Evolutionary conservation across 2,329 filamentous ascomycete species (phyloP).

Genomic region (Ceratocystis huliohia): DNA sequence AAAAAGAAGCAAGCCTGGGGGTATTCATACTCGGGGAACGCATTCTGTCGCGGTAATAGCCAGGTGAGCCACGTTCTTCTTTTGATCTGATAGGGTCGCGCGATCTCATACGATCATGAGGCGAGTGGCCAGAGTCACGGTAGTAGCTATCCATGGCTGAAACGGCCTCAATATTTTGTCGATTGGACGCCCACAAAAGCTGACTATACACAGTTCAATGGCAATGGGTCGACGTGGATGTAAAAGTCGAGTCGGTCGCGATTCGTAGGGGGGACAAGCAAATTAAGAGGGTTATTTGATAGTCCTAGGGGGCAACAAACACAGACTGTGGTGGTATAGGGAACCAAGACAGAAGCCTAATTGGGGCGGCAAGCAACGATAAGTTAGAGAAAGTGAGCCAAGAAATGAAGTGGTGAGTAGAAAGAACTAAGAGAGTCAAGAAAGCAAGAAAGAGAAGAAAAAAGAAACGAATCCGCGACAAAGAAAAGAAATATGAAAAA

Average conservation of each 20-base stretch:
- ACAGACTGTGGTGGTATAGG: slow-evolving; percentile 22
- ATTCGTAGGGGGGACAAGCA: background rate
- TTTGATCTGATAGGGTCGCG: slow-evolving; percentile 42
- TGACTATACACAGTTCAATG: background rate
- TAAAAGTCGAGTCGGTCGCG: background rate
- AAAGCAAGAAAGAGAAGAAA: slow-evolving; percentile 10
- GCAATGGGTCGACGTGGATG: background rate
- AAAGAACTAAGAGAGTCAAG: slow-evolving; percentile 20
- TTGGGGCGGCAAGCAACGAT: slow-evolving; percentile 29
- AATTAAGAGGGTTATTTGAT: slow-evolving; percentile 22
- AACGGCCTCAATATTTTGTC: slow-evolving; percentile 15
- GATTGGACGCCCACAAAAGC: background rate
- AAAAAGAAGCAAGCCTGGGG: background rate
- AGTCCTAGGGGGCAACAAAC: slow-evolving; percentile 25
- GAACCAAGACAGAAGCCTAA: slow-evolving; percentile 30
- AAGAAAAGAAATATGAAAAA: slow-evolving; percentile 19
- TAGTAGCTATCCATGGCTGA: slow-evolving; percentile 44
- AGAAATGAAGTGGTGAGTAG: slow-evolving; percentile 24
- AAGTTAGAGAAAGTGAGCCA: slow-evolving; percentile 44
- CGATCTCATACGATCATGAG: slow-evolving; percentile 38
- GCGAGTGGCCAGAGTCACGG: slow-evolving; percentile 43
- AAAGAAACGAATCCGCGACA: slow-evolving; percentile 5
- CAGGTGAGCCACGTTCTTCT: slow-evolving; percentile 42
- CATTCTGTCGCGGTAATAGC: slow-evolving; percentile 35
- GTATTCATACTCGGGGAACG: slow-evolving; percentile 55